A percentile compares a stretch with the other conserved stretches of the same genome.
phyloP scores from a whole-genome alignment of 1,139 yeast species.

The Protomyces inouyei region DNA sequence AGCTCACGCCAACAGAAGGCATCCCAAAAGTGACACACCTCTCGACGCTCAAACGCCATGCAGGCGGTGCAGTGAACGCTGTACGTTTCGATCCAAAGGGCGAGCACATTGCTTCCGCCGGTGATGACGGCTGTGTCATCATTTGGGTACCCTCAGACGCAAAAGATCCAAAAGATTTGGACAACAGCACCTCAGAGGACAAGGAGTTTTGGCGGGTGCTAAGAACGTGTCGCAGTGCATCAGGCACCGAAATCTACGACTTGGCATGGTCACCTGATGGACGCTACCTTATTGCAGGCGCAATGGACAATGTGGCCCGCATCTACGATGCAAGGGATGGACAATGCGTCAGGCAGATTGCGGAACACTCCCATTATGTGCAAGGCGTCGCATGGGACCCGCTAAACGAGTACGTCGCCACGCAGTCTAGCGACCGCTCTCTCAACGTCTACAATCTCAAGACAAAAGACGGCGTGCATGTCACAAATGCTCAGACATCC shows the following conservation, averaged over 20 bases:
- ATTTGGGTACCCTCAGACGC: conserved; percentile 65
- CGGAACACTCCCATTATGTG: conserved; percentile 79
- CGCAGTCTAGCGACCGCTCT: conserved; percentile 86
- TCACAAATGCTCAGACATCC: conserved; percentile 21
- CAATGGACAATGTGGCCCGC: conserved; percentile 81
- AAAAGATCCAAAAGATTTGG: conserved; percentile 33
- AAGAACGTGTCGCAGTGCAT: conserved; percentile 53
- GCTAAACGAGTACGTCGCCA: conserved; percentile 62
- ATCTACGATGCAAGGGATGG: conserved; percentile 50
- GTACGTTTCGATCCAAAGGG: conserved; percentile 75
- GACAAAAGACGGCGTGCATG: conserved; percentile 30
- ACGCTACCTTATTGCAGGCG: conserved; percentile 70
- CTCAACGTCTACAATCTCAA: conserved; percentile 53
- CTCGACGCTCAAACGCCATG: conserved; percentile 76
- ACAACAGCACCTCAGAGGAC: conserved; percentile 46
- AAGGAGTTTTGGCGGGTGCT: conserved; percentile 68
- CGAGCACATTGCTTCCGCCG: conserved; percentile 67
- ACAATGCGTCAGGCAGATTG: conserved; percentile 55
- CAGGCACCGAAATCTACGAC: conserved; percentile 75
- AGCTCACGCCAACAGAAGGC: conserved; percentile 20
- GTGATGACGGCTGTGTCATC: conserved; percentile 86
- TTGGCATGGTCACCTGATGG: conserved; percentile 87
- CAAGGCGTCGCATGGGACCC: conserved; percentile 99
- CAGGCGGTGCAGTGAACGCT: conserved; percentile 81
- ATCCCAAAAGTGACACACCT: conserved; percentile 53